Percentiles rank a stretch among this genome's conserved stretches.
These are phyloP conservation scores for Tylopilus balloui DNA, from an alignment of 768 basidiomycete genomes.

Conservation along the genomic window DNA sequence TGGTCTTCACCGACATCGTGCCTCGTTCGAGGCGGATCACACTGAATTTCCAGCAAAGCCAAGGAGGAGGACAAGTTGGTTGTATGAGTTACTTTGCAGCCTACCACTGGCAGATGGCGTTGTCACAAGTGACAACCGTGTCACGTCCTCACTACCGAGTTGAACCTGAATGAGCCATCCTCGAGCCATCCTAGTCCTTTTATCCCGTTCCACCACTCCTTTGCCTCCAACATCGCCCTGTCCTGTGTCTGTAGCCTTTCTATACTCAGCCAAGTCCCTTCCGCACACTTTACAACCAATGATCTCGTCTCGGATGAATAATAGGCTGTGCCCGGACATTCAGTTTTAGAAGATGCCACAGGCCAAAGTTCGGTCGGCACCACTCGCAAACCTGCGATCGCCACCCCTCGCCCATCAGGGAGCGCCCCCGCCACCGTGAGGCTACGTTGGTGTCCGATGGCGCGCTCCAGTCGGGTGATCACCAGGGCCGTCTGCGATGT, in stretches of 20 bases:
- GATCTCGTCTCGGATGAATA: conserved; percentile 38
- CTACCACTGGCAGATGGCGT: too few species aligned
- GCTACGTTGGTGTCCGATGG: conserved; percentile 28
- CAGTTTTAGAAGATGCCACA: neutral
- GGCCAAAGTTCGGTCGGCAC: conserved; percentile 3
- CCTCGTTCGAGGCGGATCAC: conserved; percentile 16
- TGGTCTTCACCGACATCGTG: conserved; percentile 19
- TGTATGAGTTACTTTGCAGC: neutral
- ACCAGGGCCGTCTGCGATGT: conserved; percentile 16
- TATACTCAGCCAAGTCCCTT: conserved; percentile 49
- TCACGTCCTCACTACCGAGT: neutral
- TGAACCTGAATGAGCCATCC: conserved; percentile 14
- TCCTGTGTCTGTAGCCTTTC: conserved; percentile 59
- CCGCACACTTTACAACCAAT: conserved; percentile 54
- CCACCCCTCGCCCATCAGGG: conserved; percentile 26
- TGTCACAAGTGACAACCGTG: conserved; percentile 17
- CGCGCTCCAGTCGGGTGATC: conserved; percentile 23
- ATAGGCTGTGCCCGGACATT: conserved; percentile 39
- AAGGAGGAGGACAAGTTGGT: neutral
- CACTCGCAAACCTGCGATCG: conserved; percentile 18
- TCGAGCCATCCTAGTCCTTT: conserved; percentile 29
- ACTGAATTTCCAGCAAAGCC: conserved; percentile 4
- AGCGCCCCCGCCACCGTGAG: conserved; percentile 21
- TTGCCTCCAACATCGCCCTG: conserved; percentile 48
- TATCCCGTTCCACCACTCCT: conserved; percentile 80